A percentile compares a stretch with the other conserved stretches of the same genome.
phyloP scores from a whole-genome alignment of 495 filamentous ascomycete species.

The Penicillium tannophilum region DNA sequence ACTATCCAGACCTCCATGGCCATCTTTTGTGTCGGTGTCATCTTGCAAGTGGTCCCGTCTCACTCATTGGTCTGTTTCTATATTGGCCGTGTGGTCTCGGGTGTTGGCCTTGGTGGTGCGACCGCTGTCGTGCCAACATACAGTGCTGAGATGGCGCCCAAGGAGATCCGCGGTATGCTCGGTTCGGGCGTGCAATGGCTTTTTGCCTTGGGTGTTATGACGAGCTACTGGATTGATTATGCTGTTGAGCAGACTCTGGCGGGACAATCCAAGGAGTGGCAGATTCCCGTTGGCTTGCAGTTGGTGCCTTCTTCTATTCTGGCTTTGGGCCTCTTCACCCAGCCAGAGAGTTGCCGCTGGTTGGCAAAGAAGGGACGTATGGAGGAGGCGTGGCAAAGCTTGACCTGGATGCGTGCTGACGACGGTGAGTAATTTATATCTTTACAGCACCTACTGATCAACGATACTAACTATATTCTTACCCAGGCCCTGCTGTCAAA shows the following conservation, averaged over 20 bases:
- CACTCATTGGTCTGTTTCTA: conserved; percentile 50
- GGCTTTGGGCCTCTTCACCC: conserved; percentile 43
- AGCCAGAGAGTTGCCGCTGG: conserved; percentile 55
- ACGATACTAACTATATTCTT: background rate
- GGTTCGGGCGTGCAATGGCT: conserved; percentile 51
- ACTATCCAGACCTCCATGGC: conserved; percentile 42
- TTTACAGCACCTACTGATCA: background rate
- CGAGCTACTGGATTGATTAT: conserved; percentile 57
- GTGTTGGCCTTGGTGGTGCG: conserved; percentile 56
- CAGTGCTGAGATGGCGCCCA: conserved; percentile 56
- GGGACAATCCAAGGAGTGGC: conserved; percentile 48
- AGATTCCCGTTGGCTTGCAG: conserved; percentile 56
- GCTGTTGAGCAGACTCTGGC: conserved; percentile 41
- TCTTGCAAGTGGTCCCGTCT: conserved; percentile 45
- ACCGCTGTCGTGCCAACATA: conserved; percentile 58
- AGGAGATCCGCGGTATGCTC: conserved; percentile 54
- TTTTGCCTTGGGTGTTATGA: conserved; percentile 51
- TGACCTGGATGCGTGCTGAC: conserved; percentile 52
- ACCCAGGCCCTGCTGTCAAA: conserved; percentile 32
- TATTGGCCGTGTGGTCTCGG: conserved; percentile 51
- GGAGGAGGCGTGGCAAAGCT: conserved; percentile 49
- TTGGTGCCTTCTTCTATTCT: conserved; percentile 49
- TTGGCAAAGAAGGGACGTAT: conserved; percentile 50
- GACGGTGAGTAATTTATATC: conserved; percentile 24
- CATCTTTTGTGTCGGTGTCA: conserved; percentile 47